Evolutionary conservation across 768 basidiomycete genomes (phyloP).

Genomic region (Rhodotorula taiwanensis): DNA sequence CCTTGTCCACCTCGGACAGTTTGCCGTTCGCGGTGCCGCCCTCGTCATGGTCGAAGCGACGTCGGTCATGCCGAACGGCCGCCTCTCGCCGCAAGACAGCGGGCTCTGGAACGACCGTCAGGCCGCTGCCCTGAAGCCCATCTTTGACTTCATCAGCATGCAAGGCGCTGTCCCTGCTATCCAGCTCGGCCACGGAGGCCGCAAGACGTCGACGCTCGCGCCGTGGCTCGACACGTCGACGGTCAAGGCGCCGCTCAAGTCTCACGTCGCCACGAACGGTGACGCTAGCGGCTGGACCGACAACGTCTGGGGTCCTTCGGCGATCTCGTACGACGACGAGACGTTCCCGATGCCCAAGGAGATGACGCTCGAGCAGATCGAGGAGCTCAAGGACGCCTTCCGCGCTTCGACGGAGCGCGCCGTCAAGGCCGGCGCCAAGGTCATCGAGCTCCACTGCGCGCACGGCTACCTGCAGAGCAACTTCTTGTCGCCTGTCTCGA

Average conservation of each 20-base stretch:
- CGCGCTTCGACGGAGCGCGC: slow-evolving; percentile 40
- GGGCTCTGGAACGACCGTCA: slow-evolving; percentile 74
- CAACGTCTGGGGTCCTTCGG: slow-evolving; percentile 58
- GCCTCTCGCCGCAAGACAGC: slow-evolving; percentile 49
- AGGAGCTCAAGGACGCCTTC: slow-evolving; percentile 58
- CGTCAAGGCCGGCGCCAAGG: slow-evolving; percentile 39
- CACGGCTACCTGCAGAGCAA: slow-evolving; percentile 52
- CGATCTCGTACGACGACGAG: slow-evolving; percentile 52
- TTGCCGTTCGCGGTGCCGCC: slow-evolving; percentile 65
- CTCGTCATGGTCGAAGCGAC: slow-evolving; percentile 67
- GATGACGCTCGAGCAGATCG: slow-evolving; percentile 55
- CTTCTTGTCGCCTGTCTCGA: slow-evolving; percentile 69
- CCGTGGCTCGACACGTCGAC: slow-evolving; percentile 55
- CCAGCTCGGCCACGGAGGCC: slow-evolving; percentile 71
- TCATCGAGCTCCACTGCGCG: slow-evolving; percentile 44
- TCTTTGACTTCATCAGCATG: slow-evolving; percentile 66
- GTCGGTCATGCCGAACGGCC: slow-evolving; percentile 36
- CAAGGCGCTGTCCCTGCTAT: slow-evolving; percentile 67
- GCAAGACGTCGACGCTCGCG: slow-evolving; percentile 67
- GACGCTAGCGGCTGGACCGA: slow-evolving; percentile 67
- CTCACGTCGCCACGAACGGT: slow-evolving; percentile 42
- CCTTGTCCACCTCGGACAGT: slow-evolving; percentile 60
- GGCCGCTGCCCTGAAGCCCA: slow-evolving; percentile 52
- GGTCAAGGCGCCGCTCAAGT: slow-evolving; percentile 36
- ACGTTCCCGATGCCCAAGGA: slow-evolving; percentile 56